Conservation (phyloP, 2,329 filamentous ascomycete species). For the Nemania bipapillata region DNA sequence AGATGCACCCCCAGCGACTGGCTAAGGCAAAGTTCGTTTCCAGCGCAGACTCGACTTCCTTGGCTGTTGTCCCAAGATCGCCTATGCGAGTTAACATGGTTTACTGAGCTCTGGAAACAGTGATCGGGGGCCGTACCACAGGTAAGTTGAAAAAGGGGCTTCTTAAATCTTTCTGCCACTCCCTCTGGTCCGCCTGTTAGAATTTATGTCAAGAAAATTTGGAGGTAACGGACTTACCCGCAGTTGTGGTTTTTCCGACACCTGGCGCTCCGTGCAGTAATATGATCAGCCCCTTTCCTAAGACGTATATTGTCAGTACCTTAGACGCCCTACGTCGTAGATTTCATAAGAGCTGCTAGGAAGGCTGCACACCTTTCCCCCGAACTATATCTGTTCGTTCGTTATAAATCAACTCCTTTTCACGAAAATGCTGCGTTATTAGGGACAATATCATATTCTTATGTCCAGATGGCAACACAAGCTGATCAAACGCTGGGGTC, state of each 20-base stretch:
- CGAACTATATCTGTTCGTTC: constrained; percentile 1
- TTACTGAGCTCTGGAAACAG: not conserved
- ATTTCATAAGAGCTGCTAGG: not conserved
- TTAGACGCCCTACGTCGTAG: not conserved
- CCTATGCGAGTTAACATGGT: not conserved
- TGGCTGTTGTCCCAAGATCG: constrained; percentile 51
- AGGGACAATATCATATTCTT: constrained; percentile 4
- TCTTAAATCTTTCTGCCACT: constrained; percentile 32
- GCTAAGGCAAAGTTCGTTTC: constrained; percentile 37
- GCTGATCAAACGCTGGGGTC: not conserved
- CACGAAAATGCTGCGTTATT: not conserved
- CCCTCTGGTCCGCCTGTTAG: constrained; percentile 26
- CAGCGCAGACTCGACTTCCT: constrained; percentile 46
- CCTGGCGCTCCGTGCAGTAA: constrained; percentile 38
- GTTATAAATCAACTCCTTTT: not conserved
- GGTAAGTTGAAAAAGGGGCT: constrained; percentile 38
- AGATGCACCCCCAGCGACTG: constrained; percentile 29
- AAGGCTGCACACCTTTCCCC: not conserved
- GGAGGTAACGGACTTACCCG: constrained; percentile 22
- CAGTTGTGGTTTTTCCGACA: constrained; percentile 39
- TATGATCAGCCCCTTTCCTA: constrained; percentile 37
- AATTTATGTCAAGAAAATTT: not conserved
- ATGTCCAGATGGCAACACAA: constrained; percentile 1
- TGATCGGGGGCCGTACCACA: constrained; percentile 37
- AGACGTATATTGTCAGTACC: not conserved